Percentiles rank a stretch among this genome's conserved stretches.
These are phyloP conservation scores for Cercospora canescens DNA, from an alignment of 2,329 filamentous ascomycete genomes.

Conservation along the genomic window DNA sequence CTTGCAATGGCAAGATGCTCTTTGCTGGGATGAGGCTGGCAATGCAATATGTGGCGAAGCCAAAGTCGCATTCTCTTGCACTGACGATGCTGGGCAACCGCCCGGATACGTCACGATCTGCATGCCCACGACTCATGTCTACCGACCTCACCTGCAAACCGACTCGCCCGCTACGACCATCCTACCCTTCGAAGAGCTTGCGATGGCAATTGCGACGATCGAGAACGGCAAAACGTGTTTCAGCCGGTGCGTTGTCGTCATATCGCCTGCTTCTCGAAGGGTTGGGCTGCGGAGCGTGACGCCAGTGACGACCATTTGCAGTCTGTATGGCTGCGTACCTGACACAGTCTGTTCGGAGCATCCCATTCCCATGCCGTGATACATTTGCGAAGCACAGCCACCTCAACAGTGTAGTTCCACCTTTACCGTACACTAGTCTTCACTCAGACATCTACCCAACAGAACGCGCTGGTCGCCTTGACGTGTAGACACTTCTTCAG, in stretches of 20 bases:
- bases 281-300: slow-evolving; percentile 1
- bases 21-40: not conserved
- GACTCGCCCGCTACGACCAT: not conserved
- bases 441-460: not conserved
- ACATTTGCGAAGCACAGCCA: slow-evolving; percentile 5
- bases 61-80: not conserved
- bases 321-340: not conserved
- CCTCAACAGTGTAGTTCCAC: not conserved
- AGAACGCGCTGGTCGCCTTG: slow-evolving; percentile 5
- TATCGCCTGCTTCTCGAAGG: not conserved
- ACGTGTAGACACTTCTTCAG: not conserved
- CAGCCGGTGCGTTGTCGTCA: not conserved
- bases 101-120: slow-evolving; percentile 9
- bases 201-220: slow-evolving; percentile 5
- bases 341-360: not conserved
- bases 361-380: not conserved
- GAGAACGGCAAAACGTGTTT: not conserved
- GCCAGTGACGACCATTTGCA: slow-evolving; percentile 6
- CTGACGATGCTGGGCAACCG: not conserved
- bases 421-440: not conserved
- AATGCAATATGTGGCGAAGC: not conserved
- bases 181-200: not conserved
- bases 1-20: not conserved
- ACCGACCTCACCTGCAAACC: not conserved
- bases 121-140: slow-evolving; percentile 10